Evolutionary conservation across 2,329 filamentous ascomycete genomes (phyloP), one percentile per base, ranked within the genome.

Genomic region (Periconia sp.): DNA sequence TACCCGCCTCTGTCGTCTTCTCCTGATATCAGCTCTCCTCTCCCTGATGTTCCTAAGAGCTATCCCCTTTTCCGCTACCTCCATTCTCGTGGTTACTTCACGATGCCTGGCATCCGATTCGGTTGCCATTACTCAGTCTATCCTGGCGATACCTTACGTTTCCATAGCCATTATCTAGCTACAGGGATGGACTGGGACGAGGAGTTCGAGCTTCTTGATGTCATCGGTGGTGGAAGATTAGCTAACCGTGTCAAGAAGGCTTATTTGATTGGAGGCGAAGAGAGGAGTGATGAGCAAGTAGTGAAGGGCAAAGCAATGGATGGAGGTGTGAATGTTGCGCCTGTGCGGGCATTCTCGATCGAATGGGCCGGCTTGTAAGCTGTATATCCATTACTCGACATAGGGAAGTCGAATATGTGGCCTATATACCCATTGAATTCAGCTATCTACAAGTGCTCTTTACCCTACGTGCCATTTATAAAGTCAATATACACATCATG

Each of bases 241-340:
- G 94, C 92, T 0, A 97, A 94, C 2, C 91, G 91, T 47, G 94
- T 97, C 18, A 99, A 99, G 81, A 99, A 99, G 76, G 90, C 91
- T 0, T 97, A 92, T 65, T 77, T 99, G 50, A 82, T 99, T 53
- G 93, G 92, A 7, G 92, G 91, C 0, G 80, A 83, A 63, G 70
- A 68, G 13, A 31, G 27, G 13, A 35, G 18, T 27, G 33, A 14
- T 41, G 54, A 23, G 5, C 55, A 56, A 30, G 53, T 50, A 18
- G 51, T 51, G 43, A 49, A 56, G 11, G 53, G 63, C 59, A 41
- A 71, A 9, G 65, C 70, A 1, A 69, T 66, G 40, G 72, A 77
- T 33, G 71, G 69, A 11, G 62, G 70, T 15, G 79, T 67, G 31
- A 61, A 71, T 14, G 79, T 69, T 30, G 57, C 68, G 20, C 57